Percentiles rank a stretch among this genome's conserved stretches.
phyloP scores from a whole-genome alignment of 345 rosid genomes.

The Hibiscus trionum region DNA sequence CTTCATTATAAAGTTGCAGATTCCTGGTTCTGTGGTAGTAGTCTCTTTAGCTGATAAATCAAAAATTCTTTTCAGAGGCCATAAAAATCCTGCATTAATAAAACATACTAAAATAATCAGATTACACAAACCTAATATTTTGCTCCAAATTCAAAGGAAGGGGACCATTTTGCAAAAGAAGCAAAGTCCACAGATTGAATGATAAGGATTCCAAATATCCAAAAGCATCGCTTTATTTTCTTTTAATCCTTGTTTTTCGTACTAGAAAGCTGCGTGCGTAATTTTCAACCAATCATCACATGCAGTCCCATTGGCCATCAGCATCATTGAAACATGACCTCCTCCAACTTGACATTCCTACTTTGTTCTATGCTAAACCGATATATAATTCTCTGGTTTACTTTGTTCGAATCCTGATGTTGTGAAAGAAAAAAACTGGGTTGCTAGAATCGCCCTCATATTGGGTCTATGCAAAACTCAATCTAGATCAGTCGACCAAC shows the following conservation, averaged over 20 bases:
- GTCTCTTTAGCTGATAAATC: neutral
- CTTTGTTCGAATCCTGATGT: no score
- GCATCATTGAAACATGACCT: constrained; percentile 24
- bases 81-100: neutral
- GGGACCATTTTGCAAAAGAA: constrained; percentile 39
- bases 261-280: constrained; percentile 33
- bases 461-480: no score
- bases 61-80: neutral
- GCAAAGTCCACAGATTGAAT: constrained; percentile 15
- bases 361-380: no score
- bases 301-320: constrained; percentile 22
- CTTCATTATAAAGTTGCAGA: constrained; percentile 4
- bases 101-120: neutral
- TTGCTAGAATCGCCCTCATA: no score
- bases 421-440: no score
- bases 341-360: constrained; percentile 30
- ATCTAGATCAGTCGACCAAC: no score
- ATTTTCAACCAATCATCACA: constrained; percentile 58
- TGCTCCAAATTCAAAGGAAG: constrained; percentile 34
- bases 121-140: neutral
- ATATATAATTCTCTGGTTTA: neutral
- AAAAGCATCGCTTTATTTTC: constrained; percentile 20
- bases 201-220: constrained; percentile 38
- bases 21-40: neutral
- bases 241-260: constrained; percentile 1